phyloP scores from a whole-genome alignment of 2,329 filamentous ascomycete species.

The Aspergillus ruber region DNA sequence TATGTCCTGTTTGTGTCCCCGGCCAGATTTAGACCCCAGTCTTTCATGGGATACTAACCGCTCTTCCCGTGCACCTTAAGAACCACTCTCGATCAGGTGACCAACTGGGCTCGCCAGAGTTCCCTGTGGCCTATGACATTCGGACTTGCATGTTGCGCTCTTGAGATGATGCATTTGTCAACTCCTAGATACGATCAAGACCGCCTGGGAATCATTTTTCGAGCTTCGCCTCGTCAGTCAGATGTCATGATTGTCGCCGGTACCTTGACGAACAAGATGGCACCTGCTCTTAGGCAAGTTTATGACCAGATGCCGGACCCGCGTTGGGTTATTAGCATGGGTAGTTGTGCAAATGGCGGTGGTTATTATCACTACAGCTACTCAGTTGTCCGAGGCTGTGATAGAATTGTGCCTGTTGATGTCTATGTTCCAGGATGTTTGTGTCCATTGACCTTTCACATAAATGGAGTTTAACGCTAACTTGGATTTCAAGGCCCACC shows the following conservation, averaged over 20 bases:
- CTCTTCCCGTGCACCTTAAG: constrained; percentile 17
- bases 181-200: constrained; percentile 88
- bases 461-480: constrained; percentile 4
- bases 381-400: constrained; percentile 68
- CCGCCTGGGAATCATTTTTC: constrained; percentile 82
- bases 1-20: constrained; percentile 40
- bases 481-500: constrained; percentile 38
- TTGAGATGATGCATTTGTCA: constrained; percentile 93
- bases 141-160: constrained; percentile 80
- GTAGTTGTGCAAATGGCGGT: constrained; percentile 76
- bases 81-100: constrained; percentile 59
- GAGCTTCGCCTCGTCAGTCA: constrained; percentile 77
- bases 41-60: not conserved
- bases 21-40: not conserved
- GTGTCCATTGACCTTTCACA: constrained; percentile 31
- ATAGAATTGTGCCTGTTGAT: constrained; percentile 76
- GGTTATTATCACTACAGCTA: constrained; percentile 89
- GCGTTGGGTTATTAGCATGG: constrained; percentile 82
- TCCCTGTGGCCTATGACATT: constrained; percentile 92
- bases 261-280: constrained; percentile 95
- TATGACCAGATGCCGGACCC: constrained; percentile 97
- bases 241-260: constrained; percentile 93
- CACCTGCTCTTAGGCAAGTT: constrained; percentile 77
- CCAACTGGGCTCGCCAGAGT: constrained; percentile 83
- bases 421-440: constrained; percentile 77